Evolutionary conservation across 1,139 yeast genomes (phyloP), one percentile per base, ranked within the genome.

Genomic region (Candida albicans): DNA sequence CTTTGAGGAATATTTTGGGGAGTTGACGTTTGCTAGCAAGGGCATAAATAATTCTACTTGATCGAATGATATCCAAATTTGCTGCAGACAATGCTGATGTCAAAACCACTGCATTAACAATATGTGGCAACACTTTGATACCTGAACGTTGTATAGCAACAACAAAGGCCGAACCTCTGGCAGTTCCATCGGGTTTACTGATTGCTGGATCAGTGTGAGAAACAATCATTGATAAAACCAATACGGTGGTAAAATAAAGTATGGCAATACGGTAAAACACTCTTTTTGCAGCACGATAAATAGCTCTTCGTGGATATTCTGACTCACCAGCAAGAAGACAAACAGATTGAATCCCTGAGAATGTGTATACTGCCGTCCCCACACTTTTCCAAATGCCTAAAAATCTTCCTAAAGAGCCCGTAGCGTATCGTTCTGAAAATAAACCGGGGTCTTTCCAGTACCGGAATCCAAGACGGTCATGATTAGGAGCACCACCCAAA

Each of bases 71-170:
- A 26, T 62, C 62, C 3, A 75, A 67, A 51, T 77, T 77, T 22
- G 74, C 81, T 5, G 81, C 77, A 13, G 81, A 73, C 63, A 76
- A 73, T 1, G 82, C 82, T 34, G 81, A 74, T 0, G 78, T 67
- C 42, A 78, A 55, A 32, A 77, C 73, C 45, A 73, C 69, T 2
- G 70, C 82, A 54, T 78, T 78, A 50, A 78, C 67, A 42, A 79
- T 66, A 50, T 72, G 74, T 9, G 80, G 79, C 26, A 79, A 58
- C 0, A 66, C 79, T 34, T 61, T 64, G 45, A 78, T 77, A 26
- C 77, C 77, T 2, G 81, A 80, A 38, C 67, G 64, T 44, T 69
- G 63, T 38, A 78, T 70, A 22, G 81, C 82, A 53, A 78, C 68
- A 32, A 78, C 82, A 52, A 74, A 78, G 3, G 84, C 82, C 4